phyloP scores from a whole-genome alignment of 2,329 filamentous ascomycete genomes.

The Atkinsonella hypoxylon region DNA sequence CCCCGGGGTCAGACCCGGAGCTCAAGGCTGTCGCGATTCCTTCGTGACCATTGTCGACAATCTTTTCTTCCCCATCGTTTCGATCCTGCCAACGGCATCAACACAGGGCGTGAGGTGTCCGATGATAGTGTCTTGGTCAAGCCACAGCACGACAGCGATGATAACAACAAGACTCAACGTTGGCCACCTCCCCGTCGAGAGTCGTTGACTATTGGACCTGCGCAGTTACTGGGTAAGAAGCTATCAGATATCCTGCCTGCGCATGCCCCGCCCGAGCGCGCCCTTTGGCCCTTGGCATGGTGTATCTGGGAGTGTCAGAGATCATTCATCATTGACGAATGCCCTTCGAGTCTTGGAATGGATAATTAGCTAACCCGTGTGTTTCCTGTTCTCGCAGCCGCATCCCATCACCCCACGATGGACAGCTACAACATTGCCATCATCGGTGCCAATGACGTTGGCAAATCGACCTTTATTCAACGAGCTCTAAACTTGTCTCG shows the following conservation, averaged over 20 bases:
- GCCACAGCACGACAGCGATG: conserved; percentile 25
- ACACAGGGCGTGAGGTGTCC: conserved; percentile 13
- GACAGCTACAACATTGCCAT: conserved; percentile 53
- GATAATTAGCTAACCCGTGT: conserved; percentile 4
- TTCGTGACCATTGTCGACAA: conserved; percentile 43
- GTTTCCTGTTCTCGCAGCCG: conserved; percentile 14
- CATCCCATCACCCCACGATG: conserved; percentile 30
- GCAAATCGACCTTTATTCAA: conserved; percentile 58
- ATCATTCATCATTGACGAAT: not conserved
- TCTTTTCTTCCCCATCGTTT: conserved; percentile 40
- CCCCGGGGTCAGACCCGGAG: conserved; percentile 14
- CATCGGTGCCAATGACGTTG: conserved; percentile 53
- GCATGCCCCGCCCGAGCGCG: conserved; percentile 3
- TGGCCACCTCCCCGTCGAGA: conserved; percentile 37
- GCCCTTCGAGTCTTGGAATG: conserved; percentile 1
- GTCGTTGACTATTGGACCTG: conserved; percentile 30
- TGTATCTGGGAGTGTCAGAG: not conserved
- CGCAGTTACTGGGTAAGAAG: conserved; percentile 24
- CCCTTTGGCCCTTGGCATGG: not conserved
- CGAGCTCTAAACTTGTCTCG: conserved; percentile 44
- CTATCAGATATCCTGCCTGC: not conserved
- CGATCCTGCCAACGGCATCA: conserved; percentile 19
- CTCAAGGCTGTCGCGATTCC: conserved; percentile 30
- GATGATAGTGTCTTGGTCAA: conserved; percentile 15
- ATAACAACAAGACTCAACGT: conserved; percentile 23